phyloP scores from a whole-genome alignment of 805 yeast genomes.

The Saccharomyces eubayanus region DNA sequence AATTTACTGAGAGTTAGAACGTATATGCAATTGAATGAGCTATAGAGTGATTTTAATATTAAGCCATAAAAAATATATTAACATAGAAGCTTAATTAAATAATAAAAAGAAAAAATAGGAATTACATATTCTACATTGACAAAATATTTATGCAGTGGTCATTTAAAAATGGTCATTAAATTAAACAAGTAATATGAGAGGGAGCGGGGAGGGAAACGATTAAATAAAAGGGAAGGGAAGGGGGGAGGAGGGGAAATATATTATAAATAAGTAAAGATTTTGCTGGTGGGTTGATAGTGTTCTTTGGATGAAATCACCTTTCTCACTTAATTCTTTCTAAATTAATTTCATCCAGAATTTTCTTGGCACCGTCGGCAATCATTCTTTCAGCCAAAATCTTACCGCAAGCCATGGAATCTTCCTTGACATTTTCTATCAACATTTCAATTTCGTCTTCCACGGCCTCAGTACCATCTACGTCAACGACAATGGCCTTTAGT shows the following conservation, averaged over 20 bases:
- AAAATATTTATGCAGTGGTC: not conserved
- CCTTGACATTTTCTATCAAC: constrained; percentile 33
- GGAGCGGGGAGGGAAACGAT: not conserved
- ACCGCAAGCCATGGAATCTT: constrained; percentile 69
- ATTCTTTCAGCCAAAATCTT: constrained; percentile 56
- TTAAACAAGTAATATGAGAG: constrained; percentile 8
- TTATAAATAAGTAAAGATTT: not conserved
- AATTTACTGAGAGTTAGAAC: not conserved
- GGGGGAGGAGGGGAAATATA: not conserved
- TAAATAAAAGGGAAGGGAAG: not conserved
- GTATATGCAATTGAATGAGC: not conserved
- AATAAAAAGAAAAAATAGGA: not conserved
- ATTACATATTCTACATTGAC: not conserved
- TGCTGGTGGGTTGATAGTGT: not conserved
- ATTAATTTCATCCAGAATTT: constrained; percentile 72
- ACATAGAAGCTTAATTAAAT: not conserved
- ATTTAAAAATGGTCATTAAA: not conserved
- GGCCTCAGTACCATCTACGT: constrained; percentile 68
- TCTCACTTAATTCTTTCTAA: constrained; percentile 47
- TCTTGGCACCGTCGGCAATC: constrained; percentile 71
- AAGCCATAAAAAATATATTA: not conserved
- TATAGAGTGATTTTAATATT: not conserved
- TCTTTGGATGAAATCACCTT: constrained; percentile 15
- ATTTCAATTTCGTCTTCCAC: constrained; percentile 46
- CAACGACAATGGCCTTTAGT: constrained; percentile 67